phyloP scores from a whole-genome alignment of 2,329 filamentous ascomycete species.

The Colletotrichum horii region DNA sequence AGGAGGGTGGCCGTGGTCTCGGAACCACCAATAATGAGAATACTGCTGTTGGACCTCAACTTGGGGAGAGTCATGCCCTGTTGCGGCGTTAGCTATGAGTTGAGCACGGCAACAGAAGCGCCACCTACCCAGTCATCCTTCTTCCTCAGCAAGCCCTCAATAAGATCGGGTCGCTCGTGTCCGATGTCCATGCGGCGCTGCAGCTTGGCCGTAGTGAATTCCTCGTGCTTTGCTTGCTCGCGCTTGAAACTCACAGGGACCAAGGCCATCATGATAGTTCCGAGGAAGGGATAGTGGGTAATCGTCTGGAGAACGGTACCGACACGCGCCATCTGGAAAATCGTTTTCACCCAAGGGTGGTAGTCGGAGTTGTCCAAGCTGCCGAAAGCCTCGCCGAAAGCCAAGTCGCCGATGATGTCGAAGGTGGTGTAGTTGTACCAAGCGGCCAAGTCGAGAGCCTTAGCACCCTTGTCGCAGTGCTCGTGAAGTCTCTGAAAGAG shows the following conservation, averaged over 20 bases:
- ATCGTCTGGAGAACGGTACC: constrained; percentile 2
- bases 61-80: constrained; percentile 12
- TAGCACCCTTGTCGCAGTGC: constrained; percentile 18
- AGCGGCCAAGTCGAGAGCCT: constrained; percentile 25
- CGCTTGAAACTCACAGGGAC: constrained; percentile 3
- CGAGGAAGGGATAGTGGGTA: constrained; percentile 8
- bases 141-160: constrained; percentile 23
- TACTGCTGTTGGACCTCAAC: constrained; percentile 21
- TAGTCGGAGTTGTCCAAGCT: constrained; percentile 27
- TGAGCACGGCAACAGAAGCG: neutral
- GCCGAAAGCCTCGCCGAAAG: constrained; percentile 33
- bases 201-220: constrained; percentile 7
- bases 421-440: constrained; percentile 35
- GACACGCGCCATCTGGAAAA: constrained; percentile 27
- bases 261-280: constrained; percentile 9
- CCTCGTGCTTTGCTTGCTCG: neutral
- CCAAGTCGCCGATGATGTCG: constrained; percentile 34
- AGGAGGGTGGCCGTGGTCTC: constrained; percentile 39
- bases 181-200: constrained; percentile 17
- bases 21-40: constrained; percentile 33
- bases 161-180: constrained; percentile 24
- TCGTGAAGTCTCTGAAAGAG: constrained; percentile 42
- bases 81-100: neutral
- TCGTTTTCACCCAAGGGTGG: constrained; percentile 29
- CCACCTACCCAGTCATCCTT: constrained; percentile 21